Base-by-base conservation (phyloP, 2,329 filamentous ascomycete genomes). In the Colletotrichum tropicicola region DNA sequence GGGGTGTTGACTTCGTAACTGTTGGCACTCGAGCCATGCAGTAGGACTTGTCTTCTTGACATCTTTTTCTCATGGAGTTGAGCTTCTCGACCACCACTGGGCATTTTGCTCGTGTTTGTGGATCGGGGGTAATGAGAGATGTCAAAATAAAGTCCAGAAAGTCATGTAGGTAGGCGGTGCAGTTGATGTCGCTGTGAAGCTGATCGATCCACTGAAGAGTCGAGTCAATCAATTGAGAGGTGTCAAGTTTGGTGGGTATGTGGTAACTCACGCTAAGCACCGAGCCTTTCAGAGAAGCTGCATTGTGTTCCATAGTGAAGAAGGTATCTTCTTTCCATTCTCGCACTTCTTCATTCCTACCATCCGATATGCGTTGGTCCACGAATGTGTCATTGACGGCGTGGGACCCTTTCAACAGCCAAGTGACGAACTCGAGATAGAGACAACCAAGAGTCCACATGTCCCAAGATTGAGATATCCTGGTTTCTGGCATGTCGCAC, bases 401-500 rank as follows among this genome's bases (percentile, higher is more conserved):
- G 5, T 15, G 2, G 10, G 15, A 54, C 3, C 67, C 67, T 13
- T 58, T 58, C 2, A 70, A 32, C 6, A 70, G 30, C 66, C 68
- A 70, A 10, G 28, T 49, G 1, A 64, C 17, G 13, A 68, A 66
- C 12, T 69, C 68, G 0, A 70, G 59, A 6, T 68, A 66, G 1
- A 70, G 27, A 15, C 66, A 70, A 0, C 68, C 68, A 2, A 70
- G 27, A 0, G 68, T 68, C 68, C 68, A 70, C 1, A 70, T 56
- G n/a, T 69, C 68, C 5, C 37, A 70, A 0, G 66, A 45, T 5
- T 60, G 53, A 3, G 52, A 65, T 2, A 65, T 56, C 0, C 2
- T 52, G n/a, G n/a, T 59, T 6, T 39, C 30, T 4, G 45, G 10
- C 5, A 67, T 25, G 3, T 70, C 59, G 8, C 51, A 59, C 23